These are phyloP conservation scores for Phytophthora europaea DNA, from an alignment of 352 stramenopile species.

Conservation along the genomic window DNA sequence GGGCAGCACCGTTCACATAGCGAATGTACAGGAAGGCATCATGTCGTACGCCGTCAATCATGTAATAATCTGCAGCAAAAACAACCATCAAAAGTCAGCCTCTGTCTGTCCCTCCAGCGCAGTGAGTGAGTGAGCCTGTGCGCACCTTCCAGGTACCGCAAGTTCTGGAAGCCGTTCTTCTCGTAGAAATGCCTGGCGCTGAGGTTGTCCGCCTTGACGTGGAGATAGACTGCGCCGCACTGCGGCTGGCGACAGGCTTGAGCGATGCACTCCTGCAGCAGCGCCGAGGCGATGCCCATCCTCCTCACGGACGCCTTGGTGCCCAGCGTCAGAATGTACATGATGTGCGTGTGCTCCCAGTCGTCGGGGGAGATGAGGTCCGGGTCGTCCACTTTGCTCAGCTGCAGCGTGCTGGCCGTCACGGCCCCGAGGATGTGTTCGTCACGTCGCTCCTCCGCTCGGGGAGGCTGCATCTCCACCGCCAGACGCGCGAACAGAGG, in stretches of 20 bases:
- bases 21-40: conserved; percentile 89
- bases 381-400: conserved; percentile 74
- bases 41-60: conserved; percentile 86
- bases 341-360: conserved; percentile 84
- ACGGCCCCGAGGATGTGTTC: conserved; percentile 90
- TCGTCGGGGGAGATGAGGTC: conserved; percentile 64
- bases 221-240: conserved; percentile 96
- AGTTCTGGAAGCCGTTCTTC: conserved; percentile 94
- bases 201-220: conserved; percentile 97
- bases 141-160: conserved; percentile 93
- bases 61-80: conserved; percentile 80
- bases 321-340: conserved; percentile 98
- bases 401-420: conserved; percentile 89
- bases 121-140: not conserved
- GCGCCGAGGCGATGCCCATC: conserved; percentile 90
- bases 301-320: conserved; percentile 86
- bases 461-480: conserved; percentile 53
- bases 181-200: conserved; percentile 97
- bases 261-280: conserved; percentile 92
- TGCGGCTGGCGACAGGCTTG: conserved; percentile 77
- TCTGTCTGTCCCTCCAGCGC: not conserved
- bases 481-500: conserved; percentile 93
- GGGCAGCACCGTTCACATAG: conserved; percentile 82
- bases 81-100: conserved; percentile 9
- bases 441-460: conserved; percentile 14